Evolutionary conservation across 257 asterid species (phyloP).

Genomic region (Nicotiana benthamiana): DNA sequence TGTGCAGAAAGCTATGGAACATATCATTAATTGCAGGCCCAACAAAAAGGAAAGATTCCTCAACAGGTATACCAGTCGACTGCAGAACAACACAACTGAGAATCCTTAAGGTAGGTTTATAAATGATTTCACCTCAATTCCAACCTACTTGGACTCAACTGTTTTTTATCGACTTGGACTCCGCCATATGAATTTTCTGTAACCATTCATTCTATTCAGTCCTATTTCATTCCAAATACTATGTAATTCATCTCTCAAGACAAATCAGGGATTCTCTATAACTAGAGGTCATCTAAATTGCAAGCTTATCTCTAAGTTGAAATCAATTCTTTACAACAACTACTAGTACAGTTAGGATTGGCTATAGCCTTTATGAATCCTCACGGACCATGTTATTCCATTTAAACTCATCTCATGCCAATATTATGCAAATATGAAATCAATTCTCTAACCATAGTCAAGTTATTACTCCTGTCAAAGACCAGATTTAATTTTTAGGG

Average conservation of each 20-base stretch:
- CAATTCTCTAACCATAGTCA: no score
- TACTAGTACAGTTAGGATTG: no score
- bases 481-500: no score
- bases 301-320: neutral
- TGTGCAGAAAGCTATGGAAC: neutral
- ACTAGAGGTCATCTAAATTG: neutral
- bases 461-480: no score
- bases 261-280: neutral
- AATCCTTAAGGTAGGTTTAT: neutral
- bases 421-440: no score
- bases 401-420: no score
- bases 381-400: no score
- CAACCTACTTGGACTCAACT: neutral
- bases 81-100: neutral
- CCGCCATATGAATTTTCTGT: neutral
- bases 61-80: neutral
- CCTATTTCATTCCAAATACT: neutral
- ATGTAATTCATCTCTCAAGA: neutral
- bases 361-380: no score
- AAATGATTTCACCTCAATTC: neutral
- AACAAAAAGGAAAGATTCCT: neutral
- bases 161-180: neutral
- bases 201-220: neutral
- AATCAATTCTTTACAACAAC: neutral
- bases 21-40: no score